Percentiles rank a stretch among this genome's conserved stretches.
Evolutionary conservation across 768 basidiomycete species (phyloP).

Genomic region (Lyophyllum semitale): DNA sequence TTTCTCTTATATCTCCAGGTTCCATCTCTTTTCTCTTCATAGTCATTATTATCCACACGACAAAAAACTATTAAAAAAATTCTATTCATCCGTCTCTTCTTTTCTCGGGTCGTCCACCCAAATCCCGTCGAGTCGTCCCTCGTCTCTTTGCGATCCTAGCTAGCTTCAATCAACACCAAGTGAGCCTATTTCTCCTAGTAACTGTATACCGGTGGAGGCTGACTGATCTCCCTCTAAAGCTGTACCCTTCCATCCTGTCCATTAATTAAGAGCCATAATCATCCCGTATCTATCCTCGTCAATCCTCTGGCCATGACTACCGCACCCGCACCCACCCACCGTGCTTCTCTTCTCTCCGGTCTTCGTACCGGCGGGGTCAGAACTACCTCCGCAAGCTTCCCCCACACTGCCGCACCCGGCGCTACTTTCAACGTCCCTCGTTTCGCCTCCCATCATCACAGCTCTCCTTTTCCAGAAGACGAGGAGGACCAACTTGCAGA

Average conservation of each 20-base stretch:
- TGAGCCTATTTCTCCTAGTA: slow-evolving; percentile 1
- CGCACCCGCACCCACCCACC: slow-evolving; percentile 49
- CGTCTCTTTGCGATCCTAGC: slow-evolving; percentile 18
- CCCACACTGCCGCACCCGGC: slow-evolving; percentile 69
- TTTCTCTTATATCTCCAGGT: slow-evolving; percentile 32
- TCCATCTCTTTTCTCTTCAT: slow-evolving; percentile 28
- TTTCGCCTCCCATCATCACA: slow-evolving; percentile 47
- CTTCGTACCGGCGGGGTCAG: slow-evolving; percentile 91
- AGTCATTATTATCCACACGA: slow-evolving; percentile 21
- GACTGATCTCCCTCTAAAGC: slow-evolving; percentile 17
- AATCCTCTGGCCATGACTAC: slow-evolving; percentile 44
- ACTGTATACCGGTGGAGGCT: slow-evolving; percentile 13
- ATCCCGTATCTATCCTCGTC: slow-evolving; percentile 28
- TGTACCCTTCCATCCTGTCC: slow-evolving; percentile 38
- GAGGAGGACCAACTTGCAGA: slow-evolving; percentile 68
- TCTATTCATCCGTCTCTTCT: slow-evolving; percentile 15
- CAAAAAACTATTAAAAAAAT: slow-evolving; percentile 14
- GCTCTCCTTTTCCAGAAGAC: slow-evolving; percentile 47
- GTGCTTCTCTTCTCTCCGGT: slow-evolving; percentile 85
- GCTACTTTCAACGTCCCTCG: slow-evolving; percentile 67
- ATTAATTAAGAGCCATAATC: slow-evolving; percentile 35
- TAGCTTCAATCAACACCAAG: slow-evolving; percentile 1
- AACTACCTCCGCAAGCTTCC: slow-evolving; percentile 60
- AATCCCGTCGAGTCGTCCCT: slow-evolving; percentile 21
- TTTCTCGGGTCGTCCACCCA: slow-evolving; percentile 15